Base-by-base conservation (phyloP, 2,329 filamentous ascomycete species). In the Alternaria postmessia region DNA sequence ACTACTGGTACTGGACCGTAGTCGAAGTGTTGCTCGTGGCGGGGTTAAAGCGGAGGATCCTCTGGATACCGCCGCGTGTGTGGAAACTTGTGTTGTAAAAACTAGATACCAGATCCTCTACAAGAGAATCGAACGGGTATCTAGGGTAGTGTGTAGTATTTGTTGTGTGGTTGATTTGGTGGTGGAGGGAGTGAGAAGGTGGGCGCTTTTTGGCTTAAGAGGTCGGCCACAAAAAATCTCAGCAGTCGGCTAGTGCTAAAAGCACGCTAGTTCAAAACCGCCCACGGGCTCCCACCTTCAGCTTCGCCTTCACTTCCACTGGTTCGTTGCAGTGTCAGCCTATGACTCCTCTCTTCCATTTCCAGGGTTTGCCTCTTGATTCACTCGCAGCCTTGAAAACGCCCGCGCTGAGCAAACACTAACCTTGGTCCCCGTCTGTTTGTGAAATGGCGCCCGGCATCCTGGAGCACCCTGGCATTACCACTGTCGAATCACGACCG, bases 1-100 rank as follows among this genome's bases (percentile, higher is more conserved):
- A 88, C 86, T 89, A 88, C 91, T 92, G 91, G 89, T 90, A 82
- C 84, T 84, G 89, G 69, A 66, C 74, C 74, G 75, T 75, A 77
- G 75, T 77, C 74, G 69, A 60, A 51, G 64, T 67, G 69, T 73
- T 72, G 74, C 70, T 71, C 66, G 71, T 78, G 71, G 75, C 72
- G 75, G 76, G 78, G 70, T 75, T 65, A 74, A 77, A 70, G 78
- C 78, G 69, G 76, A 74, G 78, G 75, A 77, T 79, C 75, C 74
- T 75, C 74, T 64, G 73, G 75, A 78, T 79, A 75, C 78, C 78
- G 79, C 78, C 75, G 72, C 74, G 66, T 49, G 63, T 61, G 65
- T 54, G 64, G 57, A 66, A 68, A 71, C 69, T 72, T 63, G 51
- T 67, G 68, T 59, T 38, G 57, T 61, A 70, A 75, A 75, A 76